These are phyloP conservation scores for Lactarius hatsudake DNA, from an alignment of 768 basidiomycete species.

Conservation along the genomic window DNA sequence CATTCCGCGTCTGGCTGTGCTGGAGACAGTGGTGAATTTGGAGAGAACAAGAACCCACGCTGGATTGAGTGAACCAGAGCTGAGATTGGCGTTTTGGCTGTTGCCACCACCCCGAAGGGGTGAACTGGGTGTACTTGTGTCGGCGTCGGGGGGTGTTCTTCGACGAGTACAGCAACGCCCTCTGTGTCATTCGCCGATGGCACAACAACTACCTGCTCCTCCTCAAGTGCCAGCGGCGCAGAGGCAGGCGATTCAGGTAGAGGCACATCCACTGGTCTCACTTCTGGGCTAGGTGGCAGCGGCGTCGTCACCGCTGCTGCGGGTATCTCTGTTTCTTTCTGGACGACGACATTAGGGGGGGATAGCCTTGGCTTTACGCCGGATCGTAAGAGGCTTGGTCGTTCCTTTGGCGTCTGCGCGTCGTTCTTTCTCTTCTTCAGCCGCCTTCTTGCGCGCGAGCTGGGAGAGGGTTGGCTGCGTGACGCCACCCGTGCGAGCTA, in stretches of 20 bases:
- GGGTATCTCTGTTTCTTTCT: slow-evolving; percentile 10
- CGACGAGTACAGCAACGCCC: neutral
- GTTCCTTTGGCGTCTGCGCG: slow-evolving; percentile 13
- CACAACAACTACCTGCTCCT: neutral
- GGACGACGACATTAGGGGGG: neutral
- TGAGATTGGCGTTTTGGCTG: slow-evolving; percentile 57
- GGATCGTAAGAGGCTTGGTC: slow-evolving; percentile 12
- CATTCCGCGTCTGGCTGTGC: slow-evolving; percentile 43
- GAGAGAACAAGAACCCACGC: slow-evolving; percentile 65
- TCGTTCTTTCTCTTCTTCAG: slow-evolving; percentile 17
- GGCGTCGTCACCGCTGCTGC: slow-evolving; percentile 7
- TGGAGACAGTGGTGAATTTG: slow-evolving; percentile 59
- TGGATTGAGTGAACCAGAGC: slow-evolving; percentile 55
- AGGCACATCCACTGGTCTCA: slow-evolving; percentile 19
- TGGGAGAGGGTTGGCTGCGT: slow-evolving; percentile 29
- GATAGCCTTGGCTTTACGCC: neutral
- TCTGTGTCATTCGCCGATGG: neutral
- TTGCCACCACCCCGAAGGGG: neutral
- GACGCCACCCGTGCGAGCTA: slow-evolving; percentile 20
- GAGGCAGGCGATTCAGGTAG: slow-evolving; percentile 18
- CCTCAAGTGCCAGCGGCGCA: neutral
- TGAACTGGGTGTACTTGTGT: neutral
- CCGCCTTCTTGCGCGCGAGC: slow-evolving; percentile 27
- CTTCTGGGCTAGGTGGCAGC: slow-evolving; percentile 16
- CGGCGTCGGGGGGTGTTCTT: neutral